Evolutionary conservation across 805 yeast genomes (phyloP), one percentile per base, ranked within the genome.

Genomic region (Zygosaccharomyces pseudorouxii): DNA sequence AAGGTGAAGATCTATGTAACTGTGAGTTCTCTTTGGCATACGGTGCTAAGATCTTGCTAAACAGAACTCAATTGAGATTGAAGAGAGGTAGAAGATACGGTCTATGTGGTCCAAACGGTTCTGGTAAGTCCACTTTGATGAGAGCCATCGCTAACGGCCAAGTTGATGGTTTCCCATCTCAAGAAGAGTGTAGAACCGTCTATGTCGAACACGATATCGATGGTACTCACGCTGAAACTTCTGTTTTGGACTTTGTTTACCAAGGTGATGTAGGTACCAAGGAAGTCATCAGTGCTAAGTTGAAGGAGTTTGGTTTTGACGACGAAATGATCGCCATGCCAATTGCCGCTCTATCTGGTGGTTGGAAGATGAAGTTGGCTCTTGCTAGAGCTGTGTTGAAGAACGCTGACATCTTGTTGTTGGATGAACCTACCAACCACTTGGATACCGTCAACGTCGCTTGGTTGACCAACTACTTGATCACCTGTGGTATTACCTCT

Each of bases 361-460:
- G 99, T 84, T 92, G 99, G 99, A 93, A 93, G 85, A 92, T 92
- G 99, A 93, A 93, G 79, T 84, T 92, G 75, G 98, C 98, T 72
- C 82, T 92, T 70, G 98, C 99, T 66, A 89, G 97, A 79, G 99
- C 99, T 71, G 97, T 92, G 70, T 84, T 92, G 78, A 88, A 87
- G 82, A 90, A 90, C 78, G 98, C 99, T 70, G 96, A 88, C 76
- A 93, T 92, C 71, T 81, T 92, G 75, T 81, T 92, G 76, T 85
- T 92, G 75, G 99, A 92, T 81, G 99, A 92, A 83, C 99, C 99
- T 79, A 92, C 99, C 71, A 92, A 92, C 87, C 99, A 93, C 82
- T 87, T 93, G 86, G 99, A 93, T 80, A 90, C 97, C 68, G 97
- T 90, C 68, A 93, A 93, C 79, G 99, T 93, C 71, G 97, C 96